Evolutionary conservation across 2,329 filamentous ascomycete genomes (phyloP).

Genomic region (Xylaria sp.): DNA sequence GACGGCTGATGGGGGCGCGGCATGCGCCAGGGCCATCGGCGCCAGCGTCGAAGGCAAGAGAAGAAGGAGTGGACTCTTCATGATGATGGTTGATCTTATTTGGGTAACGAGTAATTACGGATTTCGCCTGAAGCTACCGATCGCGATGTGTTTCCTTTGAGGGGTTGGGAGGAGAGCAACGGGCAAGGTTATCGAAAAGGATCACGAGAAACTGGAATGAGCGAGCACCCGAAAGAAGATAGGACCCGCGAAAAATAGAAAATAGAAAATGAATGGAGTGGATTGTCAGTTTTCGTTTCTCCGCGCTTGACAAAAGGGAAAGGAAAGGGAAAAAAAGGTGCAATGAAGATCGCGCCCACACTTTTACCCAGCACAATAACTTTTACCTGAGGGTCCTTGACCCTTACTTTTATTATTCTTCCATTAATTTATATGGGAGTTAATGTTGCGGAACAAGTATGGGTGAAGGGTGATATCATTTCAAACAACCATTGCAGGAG

Average conservation of each 20-base stretch:
- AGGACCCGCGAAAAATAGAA: background rate
- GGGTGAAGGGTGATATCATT: background rate
- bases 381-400: background rate
- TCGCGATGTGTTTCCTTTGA: too few species aligned
- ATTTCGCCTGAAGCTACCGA: background rate
- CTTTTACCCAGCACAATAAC: background rate
- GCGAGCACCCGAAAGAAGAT: background rate
- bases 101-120: background rate
- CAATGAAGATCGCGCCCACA: too few species aligned
- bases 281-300: background rate
- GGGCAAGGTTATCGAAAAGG: too few species aligned
- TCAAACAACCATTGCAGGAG: background rate
- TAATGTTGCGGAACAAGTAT: background rate
- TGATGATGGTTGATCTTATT: background rate
- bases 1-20: constrained; percentile 16
- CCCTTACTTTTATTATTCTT: background rate
- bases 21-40: constrained; percentile 8
- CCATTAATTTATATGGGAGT: background rate
- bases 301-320: background rate
- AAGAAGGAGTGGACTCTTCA: constrained; percentile 10
- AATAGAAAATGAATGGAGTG: background rate
- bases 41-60: constrained; percentile 15
- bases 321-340: background rate
- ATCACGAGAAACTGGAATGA: too few species aligned
- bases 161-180: too few species aligned